Conservation (phyloP, 768 basidiomycete species). For the Kwoniella europaea region DNA sequence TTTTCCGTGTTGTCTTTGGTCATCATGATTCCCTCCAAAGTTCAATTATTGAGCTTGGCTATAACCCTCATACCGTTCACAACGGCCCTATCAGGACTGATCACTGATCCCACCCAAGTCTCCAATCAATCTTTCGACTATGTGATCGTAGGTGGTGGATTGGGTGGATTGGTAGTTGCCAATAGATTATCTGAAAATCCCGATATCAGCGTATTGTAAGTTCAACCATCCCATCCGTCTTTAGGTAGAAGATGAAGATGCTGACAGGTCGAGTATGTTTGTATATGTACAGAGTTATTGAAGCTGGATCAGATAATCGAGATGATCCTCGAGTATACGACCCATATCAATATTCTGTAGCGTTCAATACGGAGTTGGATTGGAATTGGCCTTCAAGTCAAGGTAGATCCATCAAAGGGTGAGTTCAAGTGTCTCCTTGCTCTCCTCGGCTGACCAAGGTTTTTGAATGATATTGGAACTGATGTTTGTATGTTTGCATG, state of each 20-base stretch:
- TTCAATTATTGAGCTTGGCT: conserved; percentile 3
- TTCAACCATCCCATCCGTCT: background rate
- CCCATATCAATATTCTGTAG: conserved; percentile 24
- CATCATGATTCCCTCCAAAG: background rate
- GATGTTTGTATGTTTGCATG: conserved; percentile 3
- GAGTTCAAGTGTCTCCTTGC: background rate
- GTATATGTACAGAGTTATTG: conserved; percentile 13
- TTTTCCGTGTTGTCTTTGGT: background rate
- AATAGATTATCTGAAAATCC: conserved; percentile 62
- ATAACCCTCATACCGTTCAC: conserved; percentile 10
- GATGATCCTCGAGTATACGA: conserved; percentile 23
- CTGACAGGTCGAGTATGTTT: background rate
- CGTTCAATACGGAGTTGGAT: conserved; percentile 23
- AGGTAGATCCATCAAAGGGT: conserved; percentile 29
- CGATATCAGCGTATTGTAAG: conserved; percentile 60
- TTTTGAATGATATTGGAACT: no score
- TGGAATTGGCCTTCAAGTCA: conserved; percentile 29
- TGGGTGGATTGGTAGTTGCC: conserved; percentile 63
- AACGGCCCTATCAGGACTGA: conserved; percentile 17
- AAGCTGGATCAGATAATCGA: conserved; percentile 27
- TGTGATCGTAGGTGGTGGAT: conserved; percentile 64
- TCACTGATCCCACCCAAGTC: conserved; percentile 34
- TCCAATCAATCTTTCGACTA: conserved; percentile 63
- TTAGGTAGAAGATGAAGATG: no score
- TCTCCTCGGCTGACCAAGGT: no score